Conservation (phyloP, 2,329 filamentous ascomycete genomes). For the Ophiostoma himal-ulmi region DNA sequence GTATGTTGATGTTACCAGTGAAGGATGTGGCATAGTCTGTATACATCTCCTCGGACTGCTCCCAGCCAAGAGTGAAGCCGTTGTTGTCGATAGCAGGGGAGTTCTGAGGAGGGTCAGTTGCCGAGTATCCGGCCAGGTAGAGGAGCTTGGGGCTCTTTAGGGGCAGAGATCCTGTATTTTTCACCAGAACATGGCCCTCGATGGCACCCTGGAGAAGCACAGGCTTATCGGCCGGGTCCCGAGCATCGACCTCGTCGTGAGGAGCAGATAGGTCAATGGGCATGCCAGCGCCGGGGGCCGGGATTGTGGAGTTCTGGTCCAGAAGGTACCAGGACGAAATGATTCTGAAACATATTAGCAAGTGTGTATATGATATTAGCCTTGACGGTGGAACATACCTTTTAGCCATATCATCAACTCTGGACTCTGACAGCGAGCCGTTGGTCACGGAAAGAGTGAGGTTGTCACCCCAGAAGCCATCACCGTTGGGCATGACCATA, state of each 20-base stretch:
- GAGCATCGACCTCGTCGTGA: slow-evolving; percentile 50
- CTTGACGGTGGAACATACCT: slow-evolving; percentile 14
- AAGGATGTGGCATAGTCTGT: neutral
- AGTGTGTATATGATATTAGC: neutral
- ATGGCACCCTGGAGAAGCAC: slow-evolving; percentile 50
- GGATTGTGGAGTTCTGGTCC: slow-evolving; percentile 45
- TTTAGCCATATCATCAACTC: slow-evolving; percentile 38
- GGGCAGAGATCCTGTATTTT: slow-evolving; percentile 53
- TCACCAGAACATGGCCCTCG: slow-evolving; percentile 59
- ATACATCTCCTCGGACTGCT: slow-evolving; percentile 29
- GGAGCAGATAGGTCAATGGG: slow-evolving; percentile 43
- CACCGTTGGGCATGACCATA: slow-evolving; percentile 58
- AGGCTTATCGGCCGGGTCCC: slow-evolving; percentile 41
- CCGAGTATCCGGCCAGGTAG: slow-evolving; percentile 59
- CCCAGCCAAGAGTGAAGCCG: slow-evolving; percentile 37
- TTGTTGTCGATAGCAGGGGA: slow-evolving; percentile 33
- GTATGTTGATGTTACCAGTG: neutral
- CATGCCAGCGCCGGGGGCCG: slow-evolving; percentile 47
- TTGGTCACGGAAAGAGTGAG: slow-evolving; percentile 55
- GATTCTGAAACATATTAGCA: slow-evolving; percentile 26
- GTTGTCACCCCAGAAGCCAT: slow-evolving; percentile 45
- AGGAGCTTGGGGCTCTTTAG: slow-evolving; percentile 46
- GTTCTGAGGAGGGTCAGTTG: slow-evolving; percentile 35
- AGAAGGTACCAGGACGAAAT: slow-evolving; percentile 54
- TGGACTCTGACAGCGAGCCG: slow-evolving; percentile 49